These are phyloP conservation scores for Viola pubescens DNA, from an alignment of 441 rosid species.

Conservation along the genomic window DNA sequence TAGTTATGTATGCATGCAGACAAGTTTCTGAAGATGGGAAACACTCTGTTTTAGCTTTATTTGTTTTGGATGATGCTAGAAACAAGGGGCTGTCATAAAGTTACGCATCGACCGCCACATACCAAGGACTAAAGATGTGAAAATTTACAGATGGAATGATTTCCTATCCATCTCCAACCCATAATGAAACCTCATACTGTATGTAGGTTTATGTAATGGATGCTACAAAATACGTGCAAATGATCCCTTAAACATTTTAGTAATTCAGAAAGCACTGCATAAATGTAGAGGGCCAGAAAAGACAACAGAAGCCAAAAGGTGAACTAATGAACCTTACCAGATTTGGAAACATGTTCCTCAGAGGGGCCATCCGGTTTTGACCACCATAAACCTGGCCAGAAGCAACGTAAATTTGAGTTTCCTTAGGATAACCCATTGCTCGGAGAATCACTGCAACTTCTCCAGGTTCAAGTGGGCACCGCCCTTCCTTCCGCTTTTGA, in stretches of 20 bases:
- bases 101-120: no score
- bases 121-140: no score
- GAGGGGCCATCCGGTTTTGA: slow-evolving; percentile 97
- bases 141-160: neutral
- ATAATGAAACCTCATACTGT: no score
- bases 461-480: slow-evolving; percentile 99
- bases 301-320: neutral
- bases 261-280: slow-evolving; percentile 1
- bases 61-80: no score
- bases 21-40: neutral
- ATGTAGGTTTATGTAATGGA: neutral
- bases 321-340: slow-evolving; percentile 37
- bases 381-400: slow-evolving; percentile 99
- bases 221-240: slow-evolving; percentile 2
- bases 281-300: slow-evolving; percentile 2
- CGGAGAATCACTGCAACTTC: slow-evolving; percentile 97
- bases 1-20: neutral
- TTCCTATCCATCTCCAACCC: no score
- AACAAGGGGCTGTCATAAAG: no score
- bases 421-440: slow-evolving; percentile 97
- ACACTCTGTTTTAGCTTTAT: neutral
- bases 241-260: neutral
- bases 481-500: slow-evolving; percentile 95
- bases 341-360: slow-evolving; percentile 94
- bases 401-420: slow-evolving; percentile 97